Evolutionary conservation across 805 yeast genomes (phyloP), one percentile per base, ranked within the genome.

Genomic region (Hanseniaspora vineae): DNA sequence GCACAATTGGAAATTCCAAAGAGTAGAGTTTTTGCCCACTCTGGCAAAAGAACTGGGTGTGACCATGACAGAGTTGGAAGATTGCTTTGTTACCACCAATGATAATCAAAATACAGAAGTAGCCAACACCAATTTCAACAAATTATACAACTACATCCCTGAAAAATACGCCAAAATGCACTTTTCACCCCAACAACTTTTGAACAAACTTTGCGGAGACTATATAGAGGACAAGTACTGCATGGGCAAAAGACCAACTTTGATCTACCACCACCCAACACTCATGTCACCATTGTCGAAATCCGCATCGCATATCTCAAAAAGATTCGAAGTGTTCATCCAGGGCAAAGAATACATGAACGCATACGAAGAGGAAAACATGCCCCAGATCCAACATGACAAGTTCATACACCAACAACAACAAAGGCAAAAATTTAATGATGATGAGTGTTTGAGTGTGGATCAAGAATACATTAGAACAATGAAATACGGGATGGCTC

Each of bases 311-410:
- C 32, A 3, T 35, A 58, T 71, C 6, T 81, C 95, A 0, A 71
- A 77, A 44, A 65, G 98, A 44, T 92, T 90, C 59, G 98, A 92
- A 65, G 63, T 92, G 44, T 88, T 85, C 58, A 79, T 92, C 48
- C 66, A 73, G 42, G 89, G 92, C 0, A 73, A 74, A 52, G 99
- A 92, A 63, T 81, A 80, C 52, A 84, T 82, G 23, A 92, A 92
- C 61, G 95, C 97, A 0, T 92, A 92, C 60, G 98, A 92, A 55
- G 99, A 92, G 64, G 97, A 92, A 59, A 92, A 92, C 63, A 78
- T 81, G 39, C 98, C 98, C 0, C 72, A 72, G 50, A 70, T 68
- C 31, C 99, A 92, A 61, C 57, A 64, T 4, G 53, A 50, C 2
- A 88, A 88, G 55, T 85, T 90, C 57, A 52, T 64, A 49, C 52